Conservation (phyloP, 306 rosid genomes). For the cucumber (Cucumis sativus) region Cucumber_9930_V3 NC_026658.2:9240001-9240500, state of each 20-base stretch:
- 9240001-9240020: slow-evolving; percentile 32
- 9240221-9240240: neutral
- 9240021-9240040: slow-evolving; percentile 41
- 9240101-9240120: slow-evolving; percentile 22
- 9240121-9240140: neutral
- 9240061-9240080: slow-evolving; percentile 43
- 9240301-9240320: neutral
- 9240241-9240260: neutral
- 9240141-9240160: neutral
- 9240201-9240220: neutral
- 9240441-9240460: neutral
- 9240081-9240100: slow-evolving; percentile 58
- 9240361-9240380: too few relatives aligned
- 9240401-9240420: neutral
- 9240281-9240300: neutral
- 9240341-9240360: neutral
- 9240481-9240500: neutral
- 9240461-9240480: neutral
- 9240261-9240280: neutral
- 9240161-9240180: neutral
- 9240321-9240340: too few relatives aligned
- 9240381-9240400: too few relatives aligned
- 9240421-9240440: too few relatives aligned
- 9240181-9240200: neutral
- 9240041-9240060: slow-evolving; percentile 38